A percentile compares a stretch with the other conserved stretches of the same genome.
phyloP scores from a whole-genome alignment of 441 rosid genomes.

The Erodium texanum region DNA sequence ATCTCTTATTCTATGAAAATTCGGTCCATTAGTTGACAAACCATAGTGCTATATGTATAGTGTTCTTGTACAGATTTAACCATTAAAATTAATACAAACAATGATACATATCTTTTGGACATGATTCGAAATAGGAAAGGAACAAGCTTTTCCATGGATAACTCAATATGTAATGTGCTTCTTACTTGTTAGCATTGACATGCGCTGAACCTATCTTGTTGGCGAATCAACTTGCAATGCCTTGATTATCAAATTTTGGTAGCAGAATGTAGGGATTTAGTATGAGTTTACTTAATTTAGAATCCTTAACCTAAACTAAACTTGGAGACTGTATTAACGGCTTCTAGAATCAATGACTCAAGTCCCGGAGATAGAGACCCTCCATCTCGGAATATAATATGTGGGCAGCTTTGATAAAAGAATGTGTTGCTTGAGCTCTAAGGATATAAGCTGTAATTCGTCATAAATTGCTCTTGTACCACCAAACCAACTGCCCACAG shows the following conservation, averaged over 20 bases:
- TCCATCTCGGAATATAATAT: no score
- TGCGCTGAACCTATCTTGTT: background rate
- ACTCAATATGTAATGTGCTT: background rate
- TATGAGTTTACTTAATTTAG: no score
- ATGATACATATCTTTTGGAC: no score
- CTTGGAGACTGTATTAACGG: background rate
- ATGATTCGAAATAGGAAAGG: no score
- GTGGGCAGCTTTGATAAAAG: background rate
- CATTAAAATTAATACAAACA: no score
- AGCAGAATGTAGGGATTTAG: background rate
- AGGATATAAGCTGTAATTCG: slow-evolving; percentile 16
- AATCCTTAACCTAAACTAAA: no score
- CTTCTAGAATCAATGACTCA: background rate
- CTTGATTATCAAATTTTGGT: background rate
- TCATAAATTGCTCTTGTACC: background rate
- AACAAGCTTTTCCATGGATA: background rate
- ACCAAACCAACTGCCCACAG: background rate
- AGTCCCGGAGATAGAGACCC: no score
- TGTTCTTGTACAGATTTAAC: no score
- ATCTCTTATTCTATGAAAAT: background rate
- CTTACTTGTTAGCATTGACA: background rate
- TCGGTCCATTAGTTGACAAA: no score
- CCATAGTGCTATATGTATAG: no score
- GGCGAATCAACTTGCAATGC: background rate
- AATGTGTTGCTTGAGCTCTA: slow-evolving; percentile 17